These are phyloP conservation scores for Cordyceps cateniannulata DNA, from an alignment of 2,329 filamentous ascomycete genomes.

Conservation along the genomic window DNA sequence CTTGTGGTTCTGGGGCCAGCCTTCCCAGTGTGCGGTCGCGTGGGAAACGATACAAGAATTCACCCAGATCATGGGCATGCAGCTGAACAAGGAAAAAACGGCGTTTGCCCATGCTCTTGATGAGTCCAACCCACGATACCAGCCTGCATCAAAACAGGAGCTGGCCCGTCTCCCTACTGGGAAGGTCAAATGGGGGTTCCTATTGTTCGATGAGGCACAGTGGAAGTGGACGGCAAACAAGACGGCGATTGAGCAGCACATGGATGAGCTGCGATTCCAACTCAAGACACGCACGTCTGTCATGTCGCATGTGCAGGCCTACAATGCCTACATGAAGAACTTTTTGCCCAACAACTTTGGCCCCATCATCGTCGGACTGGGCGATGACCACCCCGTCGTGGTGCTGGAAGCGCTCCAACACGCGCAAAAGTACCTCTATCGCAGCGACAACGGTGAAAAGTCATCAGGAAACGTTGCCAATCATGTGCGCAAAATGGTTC, in stretches of 20 bases:
- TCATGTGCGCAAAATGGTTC: slow-evolving; percentile 41
- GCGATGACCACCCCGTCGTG: slow-evolving; percentile 7
- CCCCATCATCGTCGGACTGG: slow-evolving; percentile 35
- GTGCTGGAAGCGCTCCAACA: slow-evolving; percentile 10
- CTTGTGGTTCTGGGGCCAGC: slow-evolving; percentile 56
- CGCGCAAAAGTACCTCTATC: slow-evolving; percentile 5
- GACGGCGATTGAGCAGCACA: slow-evolving; percentile 43
- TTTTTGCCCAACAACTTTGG: slow-evolving; percentile 55
- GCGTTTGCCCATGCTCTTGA: slow-evolving; percentile 36
- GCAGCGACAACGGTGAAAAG: not conserved
- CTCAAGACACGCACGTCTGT: slow-evolving; percentile 46
- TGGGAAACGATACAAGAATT: slow-evolving; percentile 49
- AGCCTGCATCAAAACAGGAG: not conserved
- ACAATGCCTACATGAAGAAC: slow-evolving; percentile 50
- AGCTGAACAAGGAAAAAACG: slow-evolving; percentile 51
- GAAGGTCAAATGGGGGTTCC: slow-evolving; percentile 52
- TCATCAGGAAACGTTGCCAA: slow-evolving; percentile 39
- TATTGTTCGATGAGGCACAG: slow-evolving; percentile 38
- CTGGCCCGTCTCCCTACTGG: slow-evolving; percentile 38
- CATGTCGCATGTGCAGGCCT: slow-evolving; percentile 53
- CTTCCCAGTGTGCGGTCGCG: slow-evolving; percentile 39
- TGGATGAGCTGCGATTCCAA: slow-evolving; percentile 48
- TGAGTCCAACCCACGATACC: slow-evolving; percentile 9
- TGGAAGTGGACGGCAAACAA: slow-evolving; percentile 10
- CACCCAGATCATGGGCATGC: slow-evolving; percentile 43